phyloP scores from a whole-genome alignment of 495 filamentous ascomycete species.

The Penicilliopsis zonata region DNA sequence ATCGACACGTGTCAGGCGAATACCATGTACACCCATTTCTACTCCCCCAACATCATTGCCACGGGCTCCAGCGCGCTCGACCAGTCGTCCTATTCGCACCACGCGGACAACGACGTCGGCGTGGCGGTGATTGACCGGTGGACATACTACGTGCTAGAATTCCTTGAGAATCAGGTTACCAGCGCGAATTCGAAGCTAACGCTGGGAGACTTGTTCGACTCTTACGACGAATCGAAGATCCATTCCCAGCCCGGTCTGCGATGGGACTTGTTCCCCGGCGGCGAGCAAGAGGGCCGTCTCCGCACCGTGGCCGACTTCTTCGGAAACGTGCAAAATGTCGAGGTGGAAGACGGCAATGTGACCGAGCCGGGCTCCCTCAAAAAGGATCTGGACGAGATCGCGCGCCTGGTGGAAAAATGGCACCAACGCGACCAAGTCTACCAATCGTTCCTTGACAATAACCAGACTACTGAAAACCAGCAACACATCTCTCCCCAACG shows the following conservation, averaged over 20 bases:
- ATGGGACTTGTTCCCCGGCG: constrained; percentile 83
- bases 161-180: constrained; percentile 81
- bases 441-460: constrained; percentile 18
- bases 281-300: constrained; percentile 59
- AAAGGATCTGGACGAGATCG: constrained; percentile 63
- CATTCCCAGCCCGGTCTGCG: constrained; percentile 84
- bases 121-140: constrained; percentile 97
- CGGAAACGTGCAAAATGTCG: constrained; percentile 93
- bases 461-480: constrained; percentile 2
- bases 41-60: constrained; percentile 92
- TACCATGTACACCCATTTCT: constrained; percentile 96
- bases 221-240: constrained; percentile 88
- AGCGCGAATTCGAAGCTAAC: constrained; percentile 74
- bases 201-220: constrained; percentile 88
- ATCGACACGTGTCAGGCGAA: constrained; percentile 99
- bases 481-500: constrained; percentile 13
- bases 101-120: constrained; percentile 94
- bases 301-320: constrained; percentile 92
- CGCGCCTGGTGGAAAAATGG: constrained; percentile 42
- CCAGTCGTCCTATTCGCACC: constrained; percentile 89
- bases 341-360: constrained; percentile 54
- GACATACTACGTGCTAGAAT: constrained; percentile 97
- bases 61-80: constrained; percentile 90
- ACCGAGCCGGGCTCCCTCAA: constrained; percentile 47
- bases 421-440: constrained; percentile 22